A percentile compares a stretch with the other conserved stretches of the same genome.
phyloP scores from a whole-genome alignment of 306 rosid genomes.

The Acmispon strigosus region DNA sequence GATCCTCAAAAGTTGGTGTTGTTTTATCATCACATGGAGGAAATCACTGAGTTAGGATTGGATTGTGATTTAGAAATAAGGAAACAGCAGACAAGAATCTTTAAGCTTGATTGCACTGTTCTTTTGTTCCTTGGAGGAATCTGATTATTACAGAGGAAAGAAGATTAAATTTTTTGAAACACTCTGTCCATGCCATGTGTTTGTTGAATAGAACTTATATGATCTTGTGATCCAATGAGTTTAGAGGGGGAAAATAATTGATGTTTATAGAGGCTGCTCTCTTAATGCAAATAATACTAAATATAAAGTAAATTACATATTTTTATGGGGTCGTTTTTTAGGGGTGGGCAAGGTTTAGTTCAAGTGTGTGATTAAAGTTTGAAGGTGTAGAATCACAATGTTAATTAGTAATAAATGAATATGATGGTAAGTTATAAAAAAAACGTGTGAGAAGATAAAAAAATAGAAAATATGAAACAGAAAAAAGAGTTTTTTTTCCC shows the following conservation, averaged over 20 bases:
- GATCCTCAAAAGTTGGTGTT: slow-evolving; percentile 28
- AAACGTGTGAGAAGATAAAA: too few relatives aligned
- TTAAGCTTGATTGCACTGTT: slow-evolving; percentile 35
- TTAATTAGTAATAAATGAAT: too few relatives aligned
- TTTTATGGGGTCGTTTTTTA: too few relatives aligned
- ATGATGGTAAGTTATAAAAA: too few relatives aligned
- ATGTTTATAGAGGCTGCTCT: slow-evolving; percentile 6
- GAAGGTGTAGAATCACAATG: not conserved
- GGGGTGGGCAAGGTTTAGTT: too few relatives aligned
- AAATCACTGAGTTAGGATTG: slow-evolving; percentile 18
- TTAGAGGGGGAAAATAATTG: not conserved
- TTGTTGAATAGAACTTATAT: slow-evolving; percentile 4
- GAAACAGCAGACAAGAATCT: slow-evolving; percentile 49
- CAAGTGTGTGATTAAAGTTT: not conserved
- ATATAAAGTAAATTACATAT: not conserved
- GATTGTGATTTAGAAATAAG: slow-evolving; percentile 30
- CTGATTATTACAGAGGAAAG: not conserved
- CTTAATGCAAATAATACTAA: not conserved
- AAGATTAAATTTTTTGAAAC: slow-evolving; percentile 9
- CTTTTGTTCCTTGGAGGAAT: slow-evolving; percentile 20
- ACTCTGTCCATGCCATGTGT: slow-evolving; percentile 31
- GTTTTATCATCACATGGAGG: slow-evolving; percentile 45
- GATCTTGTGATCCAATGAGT: slow-evolving; percentile 13
- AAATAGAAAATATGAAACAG: too few relatives aligned
- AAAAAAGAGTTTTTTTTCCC: too few relatives aligned